phyloP scores from a whole-genome alignment of 768 basidiomycete genomes.

The Mycena alexandri region DNA sequence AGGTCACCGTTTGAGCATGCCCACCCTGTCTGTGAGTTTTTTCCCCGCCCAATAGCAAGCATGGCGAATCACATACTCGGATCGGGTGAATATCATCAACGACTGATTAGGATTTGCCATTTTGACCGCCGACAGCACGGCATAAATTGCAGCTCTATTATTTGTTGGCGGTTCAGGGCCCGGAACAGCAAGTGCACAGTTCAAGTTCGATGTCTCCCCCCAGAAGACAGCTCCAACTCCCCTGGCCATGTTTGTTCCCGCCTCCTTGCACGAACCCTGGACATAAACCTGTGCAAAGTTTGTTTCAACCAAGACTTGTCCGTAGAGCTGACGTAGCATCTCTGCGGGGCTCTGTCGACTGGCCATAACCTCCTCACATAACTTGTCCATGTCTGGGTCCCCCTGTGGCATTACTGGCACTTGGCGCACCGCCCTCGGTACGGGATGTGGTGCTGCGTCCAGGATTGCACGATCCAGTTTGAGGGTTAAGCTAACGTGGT shows the following conservation, averaged over 20 bases:
- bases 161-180: neutral
- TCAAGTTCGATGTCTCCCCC: neutral
- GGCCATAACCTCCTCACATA: too few relatives aligned
- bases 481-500: conserved; percentile 18
- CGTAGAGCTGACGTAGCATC: conserved; percentile 4
- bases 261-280: neutral
- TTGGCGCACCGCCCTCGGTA: neutral
- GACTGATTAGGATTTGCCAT: neutral
- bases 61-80: neutral
- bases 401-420: neutral
- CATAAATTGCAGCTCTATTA: neutral
- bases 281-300: neutral
- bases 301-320: neutral
- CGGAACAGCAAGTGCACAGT: neutral
- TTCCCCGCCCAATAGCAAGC: conserved; percentile 15
- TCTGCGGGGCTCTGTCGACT: too few relatives aligned
- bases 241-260: neutral
- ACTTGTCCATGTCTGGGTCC: too few relatives aligned
- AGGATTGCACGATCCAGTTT: neutral
- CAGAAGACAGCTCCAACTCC: neutral
- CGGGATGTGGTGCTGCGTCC: neutral
- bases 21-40: conserved; percentile 11
- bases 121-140: neutral
- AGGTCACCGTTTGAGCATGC: conserved; percentile 8
- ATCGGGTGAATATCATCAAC: neutral